phyloP scores from a whole-genome alignment of 2,329 filamentous ascomycete genomes.

The Trichoderma gracile region DNA sequence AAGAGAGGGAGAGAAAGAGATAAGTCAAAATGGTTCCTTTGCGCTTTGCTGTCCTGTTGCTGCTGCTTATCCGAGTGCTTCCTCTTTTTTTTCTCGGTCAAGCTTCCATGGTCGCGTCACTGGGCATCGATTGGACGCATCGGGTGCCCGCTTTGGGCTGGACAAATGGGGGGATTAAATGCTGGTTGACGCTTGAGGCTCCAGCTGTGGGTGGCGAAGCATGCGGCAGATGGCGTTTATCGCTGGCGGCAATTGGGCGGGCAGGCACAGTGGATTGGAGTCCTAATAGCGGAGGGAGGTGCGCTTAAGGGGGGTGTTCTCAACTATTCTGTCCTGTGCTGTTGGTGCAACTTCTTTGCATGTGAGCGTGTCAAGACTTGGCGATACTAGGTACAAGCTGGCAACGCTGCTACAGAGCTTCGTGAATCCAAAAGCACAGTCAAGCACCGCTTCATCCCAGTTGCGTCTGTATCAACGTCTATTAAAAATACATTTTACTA shows the following conservation, averaged over 20 bases:
- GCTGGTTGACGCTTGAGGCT: not conserved
- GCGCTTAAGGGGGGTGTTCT: too few relatives aligned
- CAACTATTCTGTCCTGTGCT: too few relatives aligned
- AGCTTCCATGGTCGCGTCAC: constrained; percentile 5
- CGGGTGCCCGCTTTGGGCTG: constrained; percentile 14
- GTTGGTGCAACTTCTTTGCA: too few relatives aligned
- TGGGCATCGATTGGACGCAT: constrained; percentile 13
- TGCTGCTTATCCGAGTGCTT: too few relatives aligned
- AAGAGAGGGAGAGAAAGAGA: not conserved
- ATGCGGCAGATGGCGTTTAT: not conserved
- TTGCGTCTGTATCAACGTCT: constrained; percentile 38
- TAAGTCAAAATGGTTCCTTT: not conserved
- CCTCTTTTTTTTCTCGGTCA: not conserved
- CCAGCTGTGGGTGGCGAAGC: constrained; percentile 11
- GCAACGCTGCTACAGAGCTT: too few relatives aligned
- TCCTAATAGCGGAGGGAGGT: too few relatives aligned
- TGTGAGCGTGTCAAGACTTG: too few relatives aligned
- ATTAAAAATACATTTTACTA: constrained; percentile 45
- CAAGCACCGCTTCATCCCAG: not conserved
- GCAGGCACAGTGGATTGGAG: not conserved
- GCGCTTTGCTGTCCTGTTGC: too few relatives aligned
- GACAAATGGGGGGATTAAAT: not conserved
- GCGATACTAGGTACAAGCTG: too few relatives aligned
- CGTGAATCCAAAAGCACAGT: too few relatives aligned
- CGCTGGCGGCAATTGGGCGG: constrained; percentile 12